These are phyloP conservation scores for Pistacia vera DNA, from an alignment of 345 rosid genomes.

Conservation along the genomic window DNA sequence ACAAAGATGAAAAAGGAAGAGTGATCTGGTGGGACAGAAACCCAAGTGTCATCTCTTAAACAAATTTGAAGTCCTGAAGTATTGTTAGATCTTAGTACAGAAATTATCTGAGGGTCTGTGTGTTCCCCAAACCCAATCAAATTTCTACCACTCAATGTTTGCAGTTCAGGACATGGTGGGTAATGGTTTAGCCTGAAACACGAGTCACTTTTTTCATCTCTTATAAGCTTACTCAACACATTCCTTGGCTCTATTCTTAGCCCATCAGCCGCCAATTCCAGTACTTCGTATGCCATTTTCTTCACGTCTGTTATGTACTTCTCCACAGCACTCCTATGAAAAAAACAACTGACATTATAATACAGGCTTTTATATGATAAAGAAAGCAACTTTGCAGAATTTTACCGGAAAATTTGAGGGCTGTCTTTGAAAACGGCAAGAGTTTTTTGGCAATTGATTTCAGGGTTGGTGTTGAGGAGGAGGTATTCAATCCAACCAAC, in stretches of 20 bases:
- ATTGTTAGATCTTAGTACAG: constrained; percentile 60
- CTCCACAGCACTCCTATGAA: constrained; percentile 37
- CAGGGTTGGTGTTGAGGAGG: constrained; percentile 36
- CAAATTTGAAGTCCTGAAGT: constrained; percentile 59
- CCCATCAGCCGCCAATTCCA: constrained; percentile 60
- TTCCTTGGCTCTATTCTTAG: constrained; percentile 36
- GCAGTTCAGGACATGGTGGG: constrained; percentile 50
- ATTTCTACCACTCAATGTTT: constrained; percentile 38
- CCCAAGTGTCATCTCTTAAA: constrained; percentile 53
- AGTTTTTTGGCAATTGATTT: constrained; percentile 13
- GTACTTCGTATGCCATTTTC: constrained; percentile 45
- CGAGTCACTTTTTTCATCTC: constrained; percentile 47
- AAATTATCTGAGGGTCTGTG: constrained; percentile 70
- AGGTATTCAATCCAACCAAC: constrained; percentile 63
- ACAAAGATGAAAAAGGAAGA: constrained; percentile 52
- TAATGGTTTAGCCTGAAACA: constrained; percentile 61
- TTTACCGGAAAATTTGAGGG: constrained; percentile 39
- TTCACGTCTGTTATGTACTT: constrained; percentile 46
- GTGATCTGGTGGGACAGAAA: constrained; percentile 55
- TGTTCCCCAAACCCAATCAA: constrained; percentile 66
- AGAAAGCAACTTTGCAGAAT: neutral
- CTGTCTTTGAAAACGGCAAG: constrained; percentile 16
- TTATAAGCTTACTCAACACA: constrained; percentile 52
- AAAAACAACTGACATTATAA: no score
- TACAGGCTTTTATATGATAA: no score